Evolutionary conservation across 2,329 filamentous ascomycete genomes (phyloP), one percentile per base, ranked within the genome.

Genomic region (Alternaria angustiovoidea): DNA sequence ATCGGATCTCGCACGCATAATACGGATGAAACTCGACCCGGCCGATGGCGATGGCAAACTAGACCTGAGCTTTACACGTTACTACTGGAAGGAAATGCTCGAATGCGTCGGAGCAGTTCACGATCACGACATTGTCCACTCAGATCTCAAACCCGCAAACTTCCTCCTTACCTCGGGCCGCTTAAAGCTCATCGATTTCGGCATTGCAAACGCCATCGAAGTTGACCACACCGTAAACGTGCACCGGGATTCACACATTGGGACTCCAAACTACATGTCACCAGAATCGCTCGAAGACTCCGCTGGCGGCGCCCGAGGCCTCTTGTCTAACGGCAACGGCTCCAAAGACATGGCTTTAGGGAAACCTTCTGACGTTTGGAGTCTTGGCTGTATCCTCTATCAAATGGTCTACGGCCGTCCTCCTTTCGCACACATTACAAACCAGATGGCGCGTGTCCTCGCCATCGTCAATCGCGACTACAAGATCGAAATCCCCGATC

Each of bases 71-170:
- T 97, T 98, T 77, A 93, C 95, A 12, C 91, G 95, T n/a, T 96
- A 92, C 80, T 97, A 97, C 83, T 99, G 95, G 95, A 95, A 96
- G 78, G 95, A 99, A 80, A 99, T 99, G 95, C 89, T 99, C 18
- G 93, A 97, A 78, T 98, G 95, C 75, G 88, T 99, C 6, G 88
- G 92, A 68, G 88, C 94, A 0, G 93, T 99, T 1, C 95, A 99
- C 75, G 87, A 91, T 12, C 86, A 90, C 76, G 93, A 97, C 74
- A 94, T 99, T 65, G 95, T 99, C 3, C 95, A 99, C 80, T 97
- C 93, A 0, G 95, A 99, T 75, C 84, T 99, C 38, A 99, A 99
- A 79, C 95, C 95, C 0, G 94, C 94, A 71, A 99, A 99, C 77
- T 99, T 99, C 77, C 90, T 99, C 24, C 85, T 98, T 20, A 93